Conservation (phyloP, 352 stramenopile species). For the Pythium utonaiense region DNA sequence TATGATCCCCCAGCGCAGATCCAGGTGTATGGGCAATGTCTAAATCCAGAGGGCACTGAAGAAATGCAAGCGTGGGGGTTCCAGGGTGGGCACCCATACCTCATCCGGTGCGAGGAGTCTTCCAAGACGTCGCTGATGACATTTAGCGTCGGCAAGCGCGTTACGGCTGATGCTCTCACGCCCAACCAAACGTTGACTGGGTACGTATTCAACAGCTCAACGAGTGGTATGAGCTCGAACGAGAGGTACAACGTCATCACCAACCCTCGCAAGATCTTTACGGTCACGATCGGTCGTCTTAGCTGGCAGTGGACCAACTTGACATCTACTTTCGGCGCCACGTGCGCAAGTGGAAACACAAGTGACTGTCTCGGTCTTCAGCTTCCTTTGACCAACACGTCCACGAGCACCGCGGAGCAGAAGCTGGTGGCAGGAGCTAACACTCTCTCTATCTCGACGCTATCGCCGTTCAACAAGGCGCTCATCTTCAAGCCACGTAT, state of each 20-base stretch:
- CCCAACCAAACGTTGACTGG: background rate
- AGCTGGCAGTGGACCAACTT: constrained; percentile 7
- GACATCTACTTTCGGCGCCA: background rate
- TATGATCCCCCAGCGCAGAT: background rate
- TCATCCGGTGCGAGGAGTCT: background rate
- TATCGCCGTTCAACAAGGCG: background rate
- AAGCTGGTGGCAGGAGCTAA: background rate
- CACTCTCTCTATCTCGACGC: background rate
- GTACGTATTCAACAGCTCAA: background rate
- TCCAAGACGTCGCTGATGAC: background rate
- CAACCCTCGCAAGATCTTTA: constrained; percentile 16
- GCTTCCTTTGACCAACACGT: background rate
- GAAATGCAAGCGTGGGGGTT: background rate
- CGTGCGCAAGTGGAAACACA: background rate
- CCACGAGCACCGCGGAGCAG: background rate
- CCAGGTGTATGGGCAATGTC: background rate
- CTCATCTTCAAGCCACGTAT: background rate
- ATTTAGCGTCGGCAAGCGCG: background rate
- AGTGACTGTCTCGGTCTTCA: background rate
- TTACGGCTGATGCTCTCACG: background rate
- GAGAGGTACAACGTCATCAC: background rate
- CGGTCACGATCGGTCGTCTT: constrained; percentile 11
- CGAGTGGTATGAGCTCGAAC: background rate
- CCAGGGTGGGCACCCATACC: too few relatives aligned
- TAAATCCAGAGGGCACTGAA: background rate